Evolutionary conservation across 2,329 filamentous ascomycete species (phyloP), one percentile per base, ranked within the genome.

Genomic region (Fusarium liriodendri): DNA sequence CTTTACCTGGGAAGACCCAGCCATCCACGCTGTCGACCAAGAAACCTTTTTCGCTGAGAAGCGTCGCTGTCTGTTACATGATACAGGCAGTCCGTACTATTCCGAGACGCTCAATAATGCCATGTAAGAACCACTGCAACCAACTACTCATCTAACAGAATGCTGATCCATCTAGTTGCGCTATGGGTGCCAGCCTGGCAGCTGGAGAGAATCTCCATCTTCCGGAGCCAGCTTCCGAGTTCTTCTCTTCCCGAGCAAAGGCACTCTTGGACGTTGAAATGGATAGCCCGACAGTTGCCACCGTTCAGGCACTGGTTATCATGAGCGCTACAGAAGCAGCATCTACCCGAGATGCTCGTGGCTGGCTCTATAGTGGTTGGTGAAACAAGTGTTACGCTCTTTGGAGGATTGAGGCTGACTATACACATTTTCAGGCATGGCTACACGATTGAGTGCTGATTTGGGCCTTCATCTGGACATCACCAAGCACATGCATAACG

Each of bases 1-100:
- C 27, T 79, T 79, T 35, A 38, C 76, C 0, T 79, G 77, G 77
- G 70, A 78, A 32, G 71, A 79, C 10, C 77, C 76, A 1, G 62
- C 69, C 6, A 70, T 75, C 9, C 75, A 78, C 35, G 71, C 78
- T 0, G 73, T 79, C 1, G 77, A 79, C 11, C 65, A 76, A n/a
- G 63, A 68, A 4, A 27, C 67, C 1, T 78, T 78, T 45, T 70
- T 73, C 18, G 62, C 60, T 7, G 67, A 70, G 2, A 76, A 75
- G 7, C 33, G 18, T 60, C 54, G 18, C 16, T 62, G 25, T 20
- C 57, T 10, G 1, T 37, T 52, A 6, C 32, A 67, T 6, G 65
- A 65, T 2, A 66, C 63, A 0, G 64, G 27, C 5, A 77, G 66
- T 7, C 66, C 73, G 1, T 78, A 76, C 52, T 79, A 78, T 37